These are phyloP conservation scores for Colletotrichum eremochloae DNA, from an alignment of 2,329 filamentous ascomycete species.

Conservation along the genomic window DNA sequence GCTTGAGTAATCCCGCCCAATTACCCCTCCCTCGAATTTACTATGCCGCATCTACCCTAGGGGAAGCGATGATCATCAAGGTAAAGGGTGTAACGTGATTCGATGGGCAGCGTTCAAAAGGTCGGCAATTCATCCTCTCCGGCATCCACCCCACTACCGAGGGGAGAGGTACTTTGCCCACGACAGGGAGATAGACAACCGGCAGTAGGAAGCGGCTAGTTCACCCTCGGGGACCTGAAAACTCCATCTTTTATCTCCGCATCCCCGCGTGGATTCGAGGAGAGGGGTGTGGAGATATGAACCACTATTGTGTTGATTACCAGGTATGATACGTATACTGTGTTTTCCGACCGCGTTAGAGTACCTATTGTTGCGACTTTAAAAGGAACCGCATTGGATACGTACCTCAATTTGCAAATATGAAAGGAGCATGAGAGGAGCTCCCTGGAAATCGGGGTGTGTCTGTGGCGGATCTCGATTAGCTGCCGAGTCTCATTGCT, in stretches of 20 bases:
- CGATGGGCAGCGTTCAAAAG: constrained; percentile 1
- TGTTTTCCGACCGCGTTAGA: no score
- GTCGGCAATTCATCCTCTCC: constrained; percentile 2
- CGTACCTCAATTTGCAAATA: neutral
- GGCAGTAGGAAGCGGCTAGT: neutral
- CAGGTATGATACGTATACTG: no score
- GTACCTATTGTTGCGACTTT: no score
- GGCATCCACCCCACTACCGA: neutral
- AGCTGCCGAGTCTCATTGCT: neutral
- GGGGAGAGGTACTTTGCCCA: constrained; percentile 2
- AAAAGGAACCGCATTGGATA: no score
- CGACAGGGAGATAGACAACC: neutral
- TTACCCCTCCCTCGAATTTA: neutral
- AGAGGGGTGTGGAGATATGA: neutral
- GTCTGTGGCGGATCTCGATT: neutral
- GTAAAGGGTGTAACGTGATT: constrained; percentile 25
- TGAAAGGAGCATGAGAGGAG: neutral
- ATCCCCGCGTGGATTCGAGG: constrained; percentile 1
- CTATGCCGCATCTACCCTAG: constrained; percentile 34
- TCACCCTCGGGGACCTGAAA: neutral
- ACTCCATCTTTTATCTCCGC: constrained; percentile 14
- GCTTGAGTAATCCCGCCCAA: constrained; percentile 10
- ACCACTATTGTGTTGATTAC: neutral
- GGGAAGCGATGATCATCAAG: constrained; percentile 25
- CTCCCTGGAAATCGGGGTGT: neutral